Evolutionary conservation across 441 rosid genomes (phyloP).

Genomic region (Pelargonium myrrhifolium): DNA sequence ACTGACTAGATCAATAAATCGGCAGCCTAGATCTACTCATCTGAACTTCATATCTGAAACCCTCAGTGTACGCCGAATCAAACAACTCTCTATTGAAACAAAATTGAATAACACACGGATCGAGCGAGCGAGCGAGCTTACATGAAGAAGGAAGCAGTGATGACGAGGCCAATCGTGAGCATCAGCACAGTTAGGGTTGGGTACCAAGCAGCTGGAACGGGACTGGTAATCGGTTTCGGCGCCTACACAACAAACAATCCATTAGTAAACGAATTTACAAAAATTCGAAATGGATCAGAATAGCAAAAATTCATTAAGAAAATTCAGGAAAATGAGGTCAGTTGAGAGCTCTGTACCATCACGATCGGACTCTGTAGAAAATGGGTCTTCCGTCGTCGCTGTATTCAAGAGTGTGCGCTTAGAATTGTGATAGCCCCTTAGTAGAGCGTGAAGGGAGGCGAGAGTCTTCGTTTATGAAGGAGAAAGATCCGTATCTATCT

Average conservation of each 20-base stretch:
- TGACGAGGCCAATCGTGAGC: slow-evolving; percentile 66
- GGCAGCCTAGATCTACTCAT: not conserved
- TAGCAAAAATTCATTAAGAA: slow-evolving; percentile 6
- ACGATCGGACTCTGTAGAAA: too few species aligned
- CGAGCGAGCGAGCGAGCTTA: slow-evolving; percentile 25
- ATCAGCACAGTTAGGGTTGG: slow-evolving; percentile 58
- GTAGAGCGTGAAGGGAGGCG: too few species aligned
- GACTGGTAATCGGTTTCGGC: slow-evolving; percentile 65
- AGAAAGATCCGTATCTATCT: too few species aligned
- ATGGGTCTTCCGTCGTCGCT: too few species aligned
- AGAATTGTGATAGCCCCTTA: too few species aligned
- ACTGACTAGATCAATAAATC: not conserved
- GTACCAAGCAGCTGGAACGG: slow-evolving; percentile 67
- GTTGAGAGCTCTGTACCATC: too few species aligned
- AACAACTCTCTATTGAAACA: not conserved
- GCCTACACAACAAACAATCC: slow-evolving; percentile 34
- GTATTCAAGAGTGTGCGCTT: too few species aligned
- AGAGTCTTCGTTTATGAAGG: too few species aligned
- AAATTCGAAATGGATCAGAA: not conserved
- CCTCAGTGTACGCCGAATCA: not conserved
- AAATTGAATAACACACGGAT: not conserved
- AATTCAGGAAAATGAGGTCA: not conserved
- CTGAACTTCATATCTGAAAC: not conserved
- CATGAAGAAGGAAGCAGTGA: slow-evolving; percentile 89
- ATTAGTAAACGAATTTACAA: slow-evolving; percentile 1